Evolutionary conservation across 768 basidiomycete species (phyloP).

Genomic region (Epithele typhae): DNA sequence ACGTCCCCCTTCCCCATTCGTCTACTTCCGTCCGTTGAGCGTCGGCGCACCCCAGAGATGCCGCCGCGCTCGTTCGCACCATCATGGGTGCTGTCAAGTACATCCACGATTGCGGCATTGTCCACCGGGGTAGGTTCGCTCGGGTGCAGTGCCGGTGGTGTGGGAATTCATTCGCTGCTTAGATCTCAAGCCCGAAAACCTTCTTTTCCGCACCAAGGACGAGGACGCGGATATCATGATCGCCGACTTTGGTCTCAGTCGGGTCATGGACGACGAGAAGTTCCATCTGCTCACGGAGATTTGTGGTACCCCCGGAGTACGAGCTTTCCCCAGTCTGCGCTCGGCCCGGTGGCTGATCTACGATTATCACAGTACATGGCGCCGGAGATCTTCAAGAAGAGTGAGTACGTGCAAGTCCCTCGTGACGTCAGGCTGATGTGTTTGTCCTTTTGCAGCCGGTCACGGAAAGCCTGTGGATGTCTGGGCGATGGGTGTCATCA

Average conservation of each 20-base stretch:
- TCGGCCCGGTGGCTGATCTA: not conserved
- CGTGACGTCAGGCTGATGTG: not conserved
- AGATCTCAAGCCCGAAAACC: constrained; percentile 98
- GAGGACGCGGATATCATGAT: constrained; percentile 96
- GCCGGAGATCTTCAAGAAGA: constrained; percentile 92
- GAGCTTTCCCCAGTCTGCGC: constrained; percentile 26
- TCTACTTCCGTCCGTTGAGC: constrained; percentile 16
- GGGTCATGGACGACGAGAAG: constrained; percentile 89
- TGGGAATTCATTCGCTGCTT: not conserved
- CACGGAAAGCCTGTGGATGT: constrained; percentile 94
- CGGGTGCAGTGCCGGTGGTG: not conserved
- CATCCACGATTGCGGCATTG: constrained; percentile 88
- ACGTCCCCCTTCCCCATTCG: constrained; percentile 27
- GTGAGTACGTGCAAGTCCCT: constrained; percentile 36
- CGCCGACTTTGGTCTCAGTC: constrained; percentile 92
- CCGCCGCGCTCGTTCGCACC: constrained; percentile 81
- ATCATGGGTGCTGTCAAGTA: constrained; percentile 87
- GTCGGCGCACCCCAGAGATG: constrained; percentile 57
- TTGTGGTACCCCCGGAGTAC: constrained; percentile 87
- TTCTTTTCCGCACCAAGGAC: constrained; percentile 84
- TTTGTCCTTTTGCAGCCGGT: constrained; percentile 48
- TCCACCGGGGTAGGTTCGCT: constrained; percentile 70
- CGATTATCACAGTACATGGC: constrained; percentile 69
- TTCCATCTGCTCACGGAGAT: constrained; percentile 88
- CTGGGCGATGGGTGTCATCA: constrained; percentile 98